These are phyloP conservation scores for Globisporangium cederbergense DNA, from an alignment of 352 stramenopile genomes.

Conservation along the genomic window DNA sequence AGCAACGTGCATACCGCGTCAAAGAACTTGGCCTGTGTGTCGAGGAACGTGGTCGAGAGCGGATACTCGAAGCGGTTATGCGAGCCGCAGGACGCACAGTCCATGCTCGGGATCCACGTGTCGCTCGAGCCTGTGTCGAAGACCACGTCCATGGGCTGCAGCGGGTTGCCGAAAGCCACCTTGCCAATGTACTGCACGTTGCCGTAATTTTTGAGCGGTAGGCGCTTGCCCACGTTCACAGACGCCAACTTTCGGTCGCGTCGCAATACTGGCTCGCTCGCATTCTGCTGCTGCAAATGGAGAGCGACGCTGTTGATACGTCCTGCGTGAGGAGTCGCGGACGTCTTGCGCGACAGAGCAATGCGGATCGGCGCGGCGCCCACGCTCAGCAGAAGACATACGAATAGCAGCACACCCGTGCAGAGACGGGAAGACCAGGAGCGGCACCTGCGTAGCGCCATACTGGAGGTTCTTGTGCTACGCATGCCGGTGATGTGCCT, in stretches of 20 bases:
- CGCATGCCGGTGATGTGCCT: background rate
- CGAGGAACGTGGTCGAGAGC: conserved; percentile 60
- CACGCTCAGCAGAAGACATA: background rate
- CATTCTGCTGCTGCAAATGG: conserved; percentile 10
- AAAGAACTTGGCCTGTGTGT: conserved; percentile 75
- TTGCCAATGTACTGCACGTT: conserved; percentile 82
- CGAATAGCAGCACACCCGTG: background rate
- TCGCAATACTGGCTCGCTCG: conserved; percentile 9
- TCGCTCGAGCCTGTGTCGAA: conserved; percentile 84
- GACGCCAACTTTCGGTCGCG: conserved; percentile 3
- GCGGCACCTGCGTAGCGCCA: background rate
- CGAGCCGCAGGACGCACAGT: conserved; percentile 45
- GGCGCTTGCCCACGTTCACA: conserved; percentile 38
- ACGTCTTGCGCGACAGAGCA: conserved; percentile 17
- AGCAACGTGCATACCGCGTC: conserved; percentile 33
- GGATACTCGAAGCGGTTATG: conserved; percentile 53
- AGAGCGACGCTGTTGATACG: background rate
- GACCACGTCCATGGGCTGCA: conserved; percentile 62
- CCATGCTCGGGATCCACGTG: conserved; percentile 66
- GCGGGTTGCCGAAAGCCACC: conserved; percentile 69
- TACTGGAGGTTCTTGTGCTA: background rate
- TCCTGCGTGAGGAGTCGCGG: background rate
- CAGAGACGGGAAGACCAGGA: background rate
- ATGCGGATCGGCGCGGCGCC: conserved; percentile 32
- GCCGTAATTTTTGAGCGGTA: conserved; percentile 74